phyloP scores from a whole-genome alignment of 352 stramenopile genomes.

The Pythium phragmitis region DNA sequence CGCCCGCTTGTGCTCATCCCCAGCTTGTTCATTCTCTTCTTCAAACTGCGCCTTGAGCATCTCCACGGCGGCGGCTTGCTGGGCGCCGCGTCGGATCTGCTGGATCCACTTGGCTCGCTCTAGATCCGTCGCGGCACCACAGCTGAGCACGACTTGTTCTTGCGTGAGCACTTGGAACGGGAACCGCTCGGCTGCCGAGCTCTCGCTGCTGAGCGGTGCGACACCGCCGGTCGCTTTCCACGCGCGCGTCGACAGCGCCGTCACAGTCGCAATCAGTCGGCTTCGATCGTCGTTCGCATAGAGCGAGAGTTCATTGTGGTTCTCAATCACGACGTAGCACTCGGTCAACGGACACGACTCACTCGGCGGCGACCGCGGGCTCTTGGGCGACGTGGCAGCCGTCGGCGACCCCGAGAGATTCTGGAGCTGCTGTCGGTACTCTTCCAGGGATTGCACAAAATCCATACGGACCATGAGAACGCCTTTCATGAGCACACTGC shows the following conservation, averaged over 20 bases:
- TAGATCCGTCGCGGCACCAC: slow-evolving; percentile 51
- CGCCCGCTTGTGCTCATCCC: background rate
- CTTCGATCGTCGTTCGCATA: slow-evolving; percentile 33
- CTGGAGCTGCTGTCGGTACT: slow-evolving; percentile 17
- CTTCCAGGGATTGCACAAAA: slow-evolving; percentile 16
- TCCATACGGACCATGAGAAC: slow-evolving; percentile 27
- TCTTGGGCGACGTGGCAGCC: slow-evolving; percentile 20
- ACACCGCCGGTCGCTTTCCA: slow-evolving; percentile 31
- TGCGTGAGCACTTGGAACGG: slow-evolving; percentile 72
- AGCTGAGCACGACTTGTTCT: slow-evolving; percentile 63
- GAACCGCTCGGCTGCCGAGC: slow-evolving; percentile 30
- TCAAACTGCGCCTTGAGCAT: slow-evolving; percentile 54
- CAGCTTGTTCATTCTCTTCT: slow-evolving; percentile 21
- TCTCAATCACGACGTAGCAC: slow-evolving; percentile 43
- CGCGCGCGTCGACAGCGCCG: slow-evolving; percentile 41
- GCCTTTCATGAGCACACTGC: slow-evolving; percentile 19
- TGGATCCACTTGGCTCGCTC: slow-evolving; percentile 69
- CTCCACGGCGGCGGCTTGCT: slow-evolving; percentile 49
- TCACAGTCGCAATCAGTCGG: slow-evolving; percentile 33
- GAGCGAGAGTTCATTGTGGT: slow-evolving; percentile 50
- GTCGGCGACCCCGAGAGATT: background rate
- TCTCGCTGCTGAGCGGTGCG: slow-evolving; percentile 15
- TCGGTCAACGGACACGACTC: slow-evolving; percentile 36
- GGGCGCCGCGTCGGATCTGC: slow-evolving; percentile 50
- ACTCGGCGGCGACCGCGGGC: background rate